Percentiles rank a stretch among this genome's conserved stretches.
Evolutionary conservation across 192 early-diverging fungal species (phyloP).

Genomic region (Mortierella alpina): DNA sequence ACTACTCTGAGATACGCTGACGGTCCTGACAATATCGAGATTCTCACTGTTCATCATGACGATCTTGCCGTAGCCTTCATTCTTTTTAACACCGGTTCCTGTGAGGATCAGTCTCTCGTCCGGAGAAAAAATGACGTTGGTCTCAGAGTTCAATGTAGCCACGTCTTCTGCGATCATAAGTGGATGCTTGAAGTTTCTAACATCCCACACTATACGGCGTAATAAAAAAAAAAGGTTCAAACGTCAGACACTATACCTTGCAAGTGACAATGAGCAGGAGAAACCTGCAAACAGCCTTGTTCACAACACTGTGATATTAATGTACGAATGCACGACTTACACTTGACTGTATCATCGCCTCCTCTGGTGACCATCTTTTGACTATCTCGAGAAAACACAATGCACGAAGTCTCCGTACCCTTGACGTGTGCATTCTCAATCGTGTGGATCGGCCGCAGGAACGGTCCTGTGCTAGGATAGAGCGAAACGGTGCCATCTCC

Average conservation of each 20-base stretch:
- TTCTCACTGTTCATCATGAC: slow-evolving; percentile 73
- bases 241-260: not conserved
- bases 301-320: not conserved
- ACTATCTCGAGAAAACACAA: slow-evolving; percentile 77
- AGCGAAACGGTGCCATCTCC: slow-evolving; percentile 82
- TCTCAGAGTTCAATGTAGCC: slow-evolving; percentile 74
- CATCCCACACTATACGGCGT: slow-evolving; percentile 81
- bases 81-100: slow-evolving; percentile 75
- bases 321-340: slow-evolving; percentile 25
- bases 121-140: slow-evolving; percentile 87
- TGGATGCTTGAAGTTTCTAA: slow-evolving; percentile 78
- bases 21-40: slow-evolving; percentile 63
- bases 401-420: slow-evolving; percentile 74
- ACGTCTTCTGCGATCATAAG: slow-evolving; percentile 67
- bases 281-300: not conserved
- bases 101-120: slow-evolving; percentile 82
- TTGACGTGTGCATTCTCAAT: slow-evolving; percentile 78
- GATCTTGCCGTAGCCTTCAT: slow-evolving; percentile 72
- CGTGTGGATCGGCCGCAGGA: slow-evolving; percentile 68
- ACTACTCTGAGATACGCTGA: slow-evolving; percentile 66
- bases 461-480: slow-evolving; percentile 77
- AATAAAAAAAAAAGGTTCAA: not conserved
- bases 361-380: slow-evolving; percentile 78
- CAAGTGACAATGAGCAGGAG: not conserved
- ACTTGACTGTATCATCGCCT: slow-evolving; percentile 88